phyloP scores from a whole-genome alignment of 2,329 filamentous ascomycete species.

The Stachybotrys chartarum region DNA sequence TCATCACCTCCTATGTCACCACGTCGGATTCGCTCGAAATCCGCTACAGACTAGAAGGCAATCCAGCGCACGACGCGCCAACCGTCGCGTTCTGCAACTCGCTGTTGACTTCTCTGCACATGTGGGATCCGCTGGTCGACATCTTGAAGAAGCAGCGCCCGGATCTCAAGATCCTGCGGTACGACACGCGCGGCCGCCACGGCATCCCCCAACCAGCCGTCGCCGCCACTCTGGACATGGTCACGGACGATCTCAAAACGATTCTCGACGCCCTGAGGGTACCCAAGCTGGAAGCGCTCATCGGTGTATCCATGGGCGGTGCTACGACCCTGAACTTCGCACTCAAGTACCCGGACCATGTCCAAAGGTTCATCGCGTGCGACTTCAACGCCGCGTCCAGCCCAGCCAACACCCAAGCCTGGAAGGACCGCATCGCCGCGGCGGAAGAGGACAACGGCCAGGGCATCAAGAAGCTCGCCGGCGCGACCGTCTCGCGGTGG shows the following conservation, averaged over 20 bases:
- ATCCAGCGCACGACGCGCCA: constrained; percentile 56
- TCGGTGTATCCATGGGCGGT: constrained; percentile 78
- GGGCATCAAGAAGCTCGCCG: constrained; percentile 61
- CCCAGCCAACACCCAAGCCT: constrained; percentile 67
- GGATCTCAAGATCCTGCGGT: constrained; percentile 67
- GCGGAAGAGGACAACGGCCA: constrained; percentile 50
- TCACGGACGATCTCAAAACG: constrained; percentile 59
- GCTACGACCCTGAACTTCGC: constrained; percentile 70
- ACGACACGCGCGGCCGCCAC: constrained; percentile 66
- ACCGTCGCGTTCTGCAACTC: constrained; percentile 73
- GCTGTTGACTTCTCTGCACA: constrained; percentile 67
- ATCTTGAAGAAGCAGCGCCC: constrained; percentile 53
- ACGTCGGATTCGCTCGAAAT: constrained; percentile 61
- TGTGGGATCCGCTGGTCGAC: constrained; percentile 71
- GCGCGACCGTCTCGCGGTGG: constrained; percentile 68
- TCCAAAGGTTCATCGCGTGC: constrained; percentile 61
- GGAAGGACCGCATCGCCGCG: constrained; percentile 67
- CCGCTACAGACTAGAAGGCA: constrained; percentile 71
- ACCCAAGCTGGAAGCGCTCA: constrained; percentile 54
- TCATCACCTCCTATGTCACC: constrained; percentile 61
- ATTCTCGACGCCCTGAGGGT: constrained; percentile 66
- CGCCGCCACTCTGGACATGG: constrained; percentile 53
- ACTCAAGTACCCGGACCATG: constrained; percentile 53
- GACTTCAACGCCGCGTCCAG: constrained; percentile 73
- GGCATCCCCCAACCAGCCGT: constrained; percentile 36